phyloP scores from a whole-genome alignment of 768 basidiomycete genomes.

The Dentipellis sp. region DNA sequence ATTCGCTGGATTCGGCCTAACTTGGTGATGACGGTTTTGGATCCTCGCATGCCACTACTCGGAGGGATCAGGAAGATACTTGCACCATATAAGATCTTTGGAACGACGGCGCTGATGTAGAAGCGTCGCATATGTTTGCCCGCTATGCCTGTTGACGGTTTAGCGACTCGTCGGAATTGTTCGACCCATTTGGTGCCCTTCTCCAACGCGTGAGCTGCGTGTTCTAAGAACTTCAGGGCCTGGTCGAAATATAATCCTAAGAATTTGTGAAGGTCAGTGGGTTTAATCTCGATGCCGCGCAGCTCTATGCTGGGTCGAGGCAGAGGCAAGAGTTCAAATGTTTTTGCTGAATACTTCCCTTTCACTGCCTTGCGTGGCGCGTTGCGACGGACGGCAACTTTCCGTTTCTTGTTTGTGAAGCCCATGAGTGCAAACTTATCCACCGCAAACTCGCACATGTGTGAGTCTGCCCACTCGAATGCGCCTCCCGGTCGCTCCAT shows the following conservation, averaged over 20 bases:
- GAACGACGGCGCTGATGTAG: conserved; percentile 19
- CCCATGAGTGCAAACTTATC: not conserved
- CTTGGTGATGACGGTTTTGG: not conserved
- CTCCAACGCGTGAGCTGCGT: conserved; percentile 8
- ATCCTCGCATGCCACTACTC: not conserved
- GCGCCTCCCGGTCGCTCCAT: not conserved
- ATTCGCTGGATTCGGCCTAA: not conserved
- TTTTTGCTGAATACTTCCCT: no score
- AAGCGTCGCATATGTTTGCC: conserved; percentile 13
- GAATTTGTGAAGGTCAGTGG: conserved; percentile 15
- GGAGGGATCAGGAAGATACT: not conserved
- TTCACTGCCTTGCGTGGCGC: not conserved
- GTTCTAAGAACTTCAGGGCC: conserved; percentile 18
- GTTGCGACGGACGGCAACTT: not conserved
- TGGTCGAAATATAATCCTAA: conserved; percentile 25
- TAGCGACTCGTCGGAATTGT: conserved; percentile 16
- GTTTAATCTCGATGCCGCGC: conserved; percentile 10
- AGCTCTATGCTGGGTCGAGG: conserved; percentile 8
- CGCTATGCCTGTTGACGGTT: conserved; percentile 13
- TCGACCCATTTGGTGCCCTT: conserved; percentile 18
- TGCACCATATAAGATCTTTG: conserved; percentile 22
- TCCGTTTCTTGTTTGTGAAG: not conserved
- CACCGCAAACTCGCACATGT: not conserved
- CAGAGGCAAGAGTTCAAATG: no score
- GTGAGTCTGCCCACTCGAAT: not conserved